Base-by-base conservation (phyloP, 2,329 filamentous ascomycete species). In the Akanthomyces lecanii region DNA sequence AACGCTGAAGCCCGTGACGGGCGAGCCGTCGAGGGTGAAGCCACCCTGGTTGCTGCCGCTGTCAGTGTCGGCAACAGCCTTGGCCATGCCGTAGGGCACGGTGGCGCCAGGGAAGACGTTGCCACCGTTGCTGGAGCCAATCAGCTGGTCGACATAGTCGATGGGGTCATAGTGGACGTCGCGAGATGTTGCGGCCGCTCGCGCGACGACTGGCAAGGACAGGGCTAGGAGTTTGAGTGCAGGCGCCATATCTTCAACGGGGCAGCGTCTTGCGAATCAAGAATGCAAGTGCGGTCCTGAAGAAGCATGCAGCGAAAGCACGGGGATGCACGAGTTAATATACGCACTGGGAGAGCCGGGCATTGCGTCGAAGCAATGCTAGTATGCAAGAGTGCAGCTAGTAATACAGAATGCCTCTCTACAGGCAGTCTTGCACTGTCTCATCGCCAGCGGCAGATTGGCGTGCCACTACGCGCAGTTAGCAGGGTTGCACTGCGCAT, bases 41-140 rank as follows among this genome's bases (percentile, higher is more conserved):
- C 83, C 83, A 33, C 83, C 83, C 67, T 85, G 83, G 61, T 83
- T 85, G 65, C 81, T 83, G 23, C 71, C 71, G 63, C 76, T 79
- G 66, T 76, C 79, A 18, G 81, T 83, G 67, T 87, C 84, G 53
- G 84, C 80, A 3, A 83, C 82, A 21, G 82, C 81, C 72, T 85
- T 85, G 58, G 81, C 82, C 78, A 85, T 81, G 61, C 78, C 78
- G 50, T 78, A 80, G 0, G 78, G 78, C 51, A 80, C 62, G 0
- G 74, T 77, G 10, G 78, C 78, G 30, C 78, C 78, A 1, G 76
- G 67, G 61, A 80, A 80, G 33, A 80, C 76, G 66, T 80, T 78
- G 48, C 78, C 75, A 23, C 75, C 75, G 25, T 76, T 75, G 64
- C 66, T 74, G 8, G 77, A 70, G 5, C 78, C 80, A 48, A 82